Evolutionary conservation across 345 rosid genomes (phyloP).

Genomic region (Reutealis trisperma): DNA sequence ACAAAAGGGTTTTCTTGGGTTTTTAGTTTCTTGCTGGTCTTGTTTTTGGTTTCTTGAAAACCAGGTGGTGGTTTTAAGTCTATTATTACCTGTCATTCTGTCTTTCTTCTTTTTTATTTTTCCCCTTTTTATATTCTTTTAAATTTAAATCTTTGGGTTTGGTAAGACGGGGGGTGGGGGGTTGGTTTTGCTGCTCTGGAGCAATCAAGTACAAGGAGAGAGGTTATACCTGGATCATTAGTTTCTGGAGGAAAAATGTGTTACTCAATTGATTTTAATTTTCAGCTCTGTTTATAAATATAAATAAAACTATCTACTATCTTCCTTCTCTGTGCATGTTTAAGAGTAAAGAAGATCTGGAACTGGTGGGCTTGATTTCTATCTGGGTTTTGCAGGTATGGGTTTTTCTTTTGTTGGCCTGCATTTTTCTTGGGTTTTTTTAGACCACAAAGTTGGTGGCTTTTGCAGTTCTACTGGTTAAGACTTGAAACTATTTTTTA

Average conservation of each 20-base stretch:
- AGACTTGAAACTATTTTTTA: neutral
- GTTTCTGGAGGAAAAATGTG: conserved; percentile 9
- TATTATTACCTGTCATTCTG: neutral
- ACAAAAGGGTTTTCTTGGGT: neutral
- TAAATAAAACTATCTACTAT: neutral
- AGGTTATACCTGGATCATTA: conserved; percentile 5
- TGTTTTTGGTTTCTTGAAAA: neutral
- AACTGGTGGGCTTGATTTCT: conserved; percentile 30
- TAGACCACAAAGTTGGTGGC: conserved; percentile 3
- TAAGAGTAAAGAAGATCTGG: conserved; percentile 44
- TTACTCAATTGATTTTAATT: neutral
- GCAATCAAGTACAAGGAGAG: neutral
- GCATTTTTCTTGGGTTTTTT: conserved; percentile 20
- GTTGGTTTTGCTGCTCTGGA: neutral
- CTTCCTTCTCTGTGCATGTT: conserved; percentile 20
- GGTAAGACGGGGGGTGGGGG: neutral
- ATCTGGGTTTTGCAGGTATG: conserved; percentile 41
- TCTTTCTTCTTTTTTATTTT: neutral
- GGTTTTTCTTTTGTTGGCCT: neutral
- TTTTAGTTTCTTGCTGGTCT: neutral
- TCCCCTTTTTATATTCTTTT: neutral
- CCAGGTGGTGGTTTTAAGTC: conserved; percentile 13
- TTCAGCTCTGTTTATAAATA: neutral
- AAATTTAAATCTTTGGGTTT: conserved; percentile 2
- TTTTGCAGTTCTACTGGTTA: conserved; percentile 13